A percentile compares a stretch with the other conserved stretches of the same genome.
Conservation (phyloP, 1,139 yeast genomes). For the Scheffersomyces segobiensis region DNA sequence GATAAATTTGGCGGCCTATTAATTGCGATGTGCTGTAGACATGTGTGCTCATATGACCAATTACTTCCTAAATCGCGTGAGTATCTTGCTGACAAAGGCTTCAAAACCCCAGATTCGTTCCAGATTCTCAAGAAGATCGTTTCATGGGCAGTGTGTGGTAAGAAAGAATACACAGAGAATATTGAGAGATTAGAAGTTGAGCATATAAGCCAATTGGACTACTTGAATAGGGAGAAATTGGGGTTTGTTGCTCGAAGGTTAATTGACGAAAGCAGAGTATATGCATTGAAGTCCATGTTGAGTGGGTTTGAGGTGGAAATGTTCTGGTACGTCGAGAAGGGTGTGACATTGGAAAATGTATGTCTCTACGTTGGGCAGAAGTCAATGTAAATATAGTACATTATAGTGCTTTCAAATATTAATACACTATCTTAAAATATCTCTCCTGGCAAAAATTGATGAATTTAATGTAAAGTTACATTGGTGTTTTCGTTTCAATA, state of each 20-base stretch:
- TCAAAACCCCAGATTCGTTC: constrained; percentile 45
- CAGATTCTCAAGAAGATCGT: constrained; percentile 60
- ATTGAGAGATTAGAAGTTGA: constrained; percentile 39
- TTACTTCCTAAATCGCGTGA: constrained; percentile 50
- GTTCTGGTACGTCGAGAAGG: constrained; percentile 57
- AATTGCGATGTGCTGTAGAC: constrained; percentile 95
- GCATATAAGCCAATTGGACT: constrained; percentile 19
- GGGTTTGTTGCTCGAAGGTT: constrained; percentile 72
- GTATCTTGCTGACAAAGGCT: constrained; percentile 36
- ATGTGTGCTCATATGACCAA: constrained; percentile 63
- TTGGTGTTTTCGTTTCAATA: constrained; percentile 1
- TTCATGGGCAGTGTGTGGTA: constrained; percentile 87
- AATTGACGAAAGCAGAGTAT: constrained; percentile 55
- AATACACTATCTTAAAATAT: background rate
- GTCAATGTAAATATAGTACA: background rate
- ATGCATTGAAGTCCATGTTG: constrained; percentile 43
- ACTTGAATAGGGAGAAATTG: constrained; percentile 50
- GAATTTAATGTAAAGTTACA: background rate
- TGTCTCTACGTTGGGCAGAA: constrained; percentile 37
- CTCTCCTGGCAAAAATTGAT: background rate
- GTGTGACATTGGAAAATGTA: constrained; percentile 70
- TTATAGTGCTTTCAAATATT: background rate
- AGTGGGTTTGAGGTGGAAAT: constrained; percentile 44
- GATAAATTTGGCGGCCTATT: constrained; percentile 52
- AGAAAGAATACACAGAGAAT: constrained; percentile 7